Conservation (phyloP, 129 eudicot genomes). For the Tagetes patula region DNA sequence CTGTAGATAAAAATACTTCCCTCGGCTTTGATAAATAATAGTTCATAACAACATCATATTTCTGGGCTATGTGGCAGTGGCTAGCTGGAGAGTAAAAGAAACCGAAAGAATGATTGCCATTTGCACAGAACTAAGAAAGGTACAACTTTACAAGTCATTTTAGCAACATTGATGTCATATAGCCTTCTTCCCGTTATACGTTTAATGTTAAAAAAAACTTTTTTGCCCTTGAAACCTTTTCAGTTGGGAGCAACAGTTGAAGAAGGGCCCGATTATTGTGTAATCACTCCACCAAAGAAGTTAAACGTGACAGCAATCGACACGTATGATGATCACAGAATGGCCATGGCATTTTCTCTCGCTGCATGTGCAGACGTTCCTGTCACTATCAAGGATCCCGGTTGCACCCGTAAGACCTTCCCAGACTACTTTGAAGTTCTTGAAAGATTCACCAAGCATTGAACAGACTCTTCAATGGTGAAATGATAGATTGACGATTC, state of each 20-base stretch:
- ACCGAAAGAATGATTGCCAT: conserved; percentile 98
- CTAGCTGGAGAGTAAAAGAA: conserved; percentile 99
- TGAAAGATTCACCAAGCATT: conserved; percentile 64
- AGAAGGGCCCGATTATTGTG: conserved; percentile 92
- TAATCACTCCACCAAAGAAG: conserved; percentile 93
- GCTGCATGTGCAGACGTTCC: conserved; percentile 97
- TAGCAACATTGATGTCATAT: not conserved
- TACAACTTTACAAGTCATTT: conserved; percentile 19
- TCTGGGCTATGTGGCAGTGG: conserved; percentile 53
- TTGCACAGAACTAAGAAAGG: conserved; percentile 96
- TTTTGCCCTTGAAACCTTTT: conserved; percentile 23
- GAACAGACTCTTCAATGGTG: conserved; percentile 13
- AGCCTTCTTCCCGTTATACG: not conserved
- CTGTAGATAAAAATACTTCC: not conserved
- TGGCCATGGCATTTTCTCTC: conserved; percentile 98
- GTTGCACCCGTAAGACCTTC: conserved; percentile 95
- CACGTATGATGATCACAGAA: conserved; percentile 92
- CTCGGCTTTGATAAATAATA: not conserved
- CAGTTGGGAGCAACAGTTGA: conserved; percentile 96
- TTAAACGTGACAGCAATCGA: conserved; percentile 71
- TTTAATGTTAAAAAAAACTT: conserved; percentile 22
- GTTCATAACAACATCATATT: not conserved
- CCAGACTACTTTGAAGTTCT: conserved; percentile 95
- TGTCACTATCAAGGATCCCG: conserved; percentile 91
- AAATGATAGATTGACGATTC: not conserved